Percentiles rank a stretch among this genome's conserved stretches.
Evolutionary conservation across 176 grass and related monocot genomes (phyloP).

Genomic region (Poa pratensis): DNA sequence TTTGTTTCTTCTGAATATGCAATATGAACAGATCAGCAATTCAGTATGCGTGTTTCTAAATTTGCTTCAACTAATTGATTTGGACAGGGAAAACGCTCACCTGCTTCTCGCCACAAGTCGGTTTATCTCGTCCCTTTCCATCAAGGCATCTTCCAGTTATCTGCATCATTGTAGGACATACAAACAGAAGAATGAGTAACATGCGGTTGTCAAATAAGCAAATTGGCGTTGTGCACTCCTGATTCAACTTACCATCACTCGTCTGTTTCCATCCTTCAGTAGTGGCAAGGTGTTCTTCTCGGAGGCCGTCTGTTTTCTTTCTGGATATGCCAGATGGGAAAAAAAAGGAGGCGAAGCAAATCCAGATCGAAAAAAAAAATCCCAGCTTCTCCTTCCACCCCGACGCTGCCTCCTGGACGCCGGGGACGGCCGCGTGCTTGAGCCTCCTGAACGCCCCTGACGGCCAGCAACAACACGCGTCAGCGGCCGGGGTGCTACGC

Average conservation of each 20-base stretch:
- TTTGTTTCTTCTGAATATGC: constrained; percentile 51
- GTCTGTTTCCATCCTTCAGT: constrained; percentile 35
- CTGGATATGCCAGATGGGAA: constrained; percentile 46
- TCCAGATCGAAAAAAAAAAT: too few species aligned
- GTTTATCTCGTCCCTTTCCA: constrained; percentile 45
- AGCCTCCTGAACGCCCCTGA: too few species aligned
- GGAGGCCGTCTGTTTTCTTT: constrained; percentile 46
- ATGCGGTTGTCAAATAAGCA: background rate
- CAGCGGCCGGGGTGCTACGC: too few species aligned
- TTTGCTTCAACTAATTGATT: background rate
- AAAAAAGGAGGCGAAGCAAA: too few species aligned
- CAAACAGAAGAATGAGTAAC: constrained; percentile 2
- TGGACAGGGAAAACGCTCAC: constrained; percentile 37
- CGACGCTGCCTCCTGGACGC: too few species aligned
- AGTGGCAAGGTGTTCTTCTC: constrained; percentile 40
- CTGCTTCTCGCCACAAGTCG: constrained; percentile 38
- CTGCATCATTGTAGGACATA: constrained; percentile 37
- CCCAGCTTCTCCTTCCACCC: too few species aligned
- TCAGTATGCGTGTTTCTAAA: constrained; percentile 12
- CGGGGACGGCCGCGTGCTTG: too few species aligned
- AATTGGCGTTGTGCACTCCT: background rate
- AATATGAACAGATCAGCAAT: constrained; percentile 31
- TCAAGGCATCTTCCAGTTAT: constrained; percentile 27
- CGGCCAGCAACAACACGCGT: too few species aligned
- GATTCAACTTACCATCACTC: constrained; percentile 24